Base-by-base conservation (phyloP, 306 rosid genomes). In the Prunus mira region DNA sequence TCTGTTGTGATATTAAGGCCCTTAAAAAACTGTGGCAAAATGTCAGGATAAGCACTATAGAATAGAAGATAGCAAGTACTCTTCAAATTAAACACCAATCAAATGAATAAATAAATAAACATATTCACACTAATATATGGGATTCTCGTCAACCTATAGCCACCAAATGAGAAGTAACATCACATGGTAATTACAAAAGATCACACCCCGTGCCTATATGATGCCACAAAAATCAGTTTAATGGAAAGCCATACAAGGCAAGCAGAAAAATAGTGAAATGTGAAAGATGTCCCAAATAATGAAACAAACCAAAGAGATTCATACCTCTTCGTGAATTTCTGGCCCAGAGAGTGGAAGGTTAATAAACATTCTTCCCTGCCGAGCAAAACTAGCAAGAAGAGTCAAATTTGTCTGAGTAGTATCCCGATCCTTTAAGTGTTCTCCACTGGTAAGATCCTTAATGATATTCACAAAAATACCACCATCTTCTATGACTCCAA, bases 321-420 rank as follows among this genome's bases (percentile, higher is more conserved):
- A 17, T 84, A 96, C 99, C 93, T 96, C 98, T 78, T 89, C 98
- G 51, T 88, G 88, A 82, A 93, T 77, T 82, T 91, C 96, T 58
- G 87, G 96, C 73, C 96, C 99, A 83, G 86, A 66, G 20, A 85
- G 86, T 69, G 90, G 77, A 84, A 96, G 88, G 67, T 97, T 96
- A 49, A 96, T 83, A 84, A 96, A 90, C 75, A 91, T 81, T 84
- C 99, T 96, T 64, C 97, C 99, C 78, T 96, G 99, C 54, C 98
- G 96, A 77, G 97, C 96, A 89, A 96, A 96, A 88, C 99, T 96
- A 69, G 98, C 92, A 82, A 96, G 98, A 81, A 96, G 98, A 72
- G 99, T 91, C 88, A 96, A 89, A 91, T 90, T 92, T 45, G 98
- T 96, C 84, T 90, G 96, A 67, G 96, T 83, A 77, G 98, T 81